phyloP scores from a whole-genome alignment of 371 early-diverging fungal genomes.

The Mucor circinelloides region DNA sequence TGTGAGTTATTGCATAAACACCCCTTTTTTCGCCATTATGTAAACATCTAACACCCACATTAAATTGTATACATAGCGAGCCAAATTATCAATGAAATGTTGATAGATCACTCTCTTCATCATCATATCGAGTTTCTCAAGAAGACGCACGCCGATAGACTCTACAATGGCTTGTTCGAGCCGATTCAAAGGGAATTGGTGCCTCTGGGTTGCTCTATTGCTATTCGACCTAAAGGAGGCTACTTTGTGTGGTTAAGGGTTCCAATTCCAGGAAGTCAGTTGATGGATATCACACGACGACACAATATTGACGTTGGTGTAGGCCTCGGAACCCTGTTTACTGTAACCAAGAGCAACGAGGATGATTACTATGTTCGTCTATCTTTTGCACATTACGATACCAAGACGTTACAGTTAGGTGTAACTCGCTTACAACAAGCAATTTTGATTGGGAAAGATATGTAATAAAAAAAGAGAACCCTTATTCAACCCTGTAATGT shows the following conservation, averaged over 20 bases:
- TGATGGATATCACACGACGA: constrained; percentile 18
- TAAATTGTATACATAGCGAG: constrained; percentile 25
- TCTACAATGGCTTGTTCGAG: constrained; percentile 27
- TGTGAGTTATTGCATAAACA: constrained; percentile 16
- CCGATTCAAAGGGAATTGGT: constrained; percentile 27
- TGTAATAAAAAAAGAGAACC: neutral
- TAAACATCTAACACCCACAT: neutral
- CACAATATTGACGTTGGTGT: constrained; percentile 24
- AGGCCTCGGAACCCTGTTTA: constrained; percentile 33
- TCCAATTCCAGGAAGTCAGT: constrained; percentile 25
- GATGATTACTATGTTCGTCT: constrained; percentile 19
- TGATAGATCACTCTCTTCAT: constrained; percentile 17
- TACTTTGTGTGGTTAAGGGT: constrained; percentile 50
- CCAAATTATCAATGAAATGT: constrained; percentile 33
- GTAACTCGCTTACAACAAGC: constrained; percentile 23
- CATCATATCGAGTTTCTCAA: constrained; percentile 28
- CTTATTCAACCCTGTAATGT: neutral
- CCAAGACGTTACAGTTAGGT: constrained; percentile 15
- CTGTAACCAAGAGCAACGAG: constrained; percentile 10
- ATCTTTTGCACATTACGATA: constrained; percentile 30
- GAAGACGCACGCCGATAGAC: constrained; percentile 17
- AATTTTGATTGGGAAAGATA: constrained; percentile 1
- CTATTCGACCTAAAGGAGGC: constrained; percentile 34
- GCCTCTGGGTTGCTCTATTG: constrained; percentile 36
- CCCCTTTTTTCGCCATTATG: neutral